Evolutionary conservation across 495 filamentous ascomycete species (phyloP), one percentile per base, ranked within the genome.

Genomic region (Immersiella caudata): DNA sequence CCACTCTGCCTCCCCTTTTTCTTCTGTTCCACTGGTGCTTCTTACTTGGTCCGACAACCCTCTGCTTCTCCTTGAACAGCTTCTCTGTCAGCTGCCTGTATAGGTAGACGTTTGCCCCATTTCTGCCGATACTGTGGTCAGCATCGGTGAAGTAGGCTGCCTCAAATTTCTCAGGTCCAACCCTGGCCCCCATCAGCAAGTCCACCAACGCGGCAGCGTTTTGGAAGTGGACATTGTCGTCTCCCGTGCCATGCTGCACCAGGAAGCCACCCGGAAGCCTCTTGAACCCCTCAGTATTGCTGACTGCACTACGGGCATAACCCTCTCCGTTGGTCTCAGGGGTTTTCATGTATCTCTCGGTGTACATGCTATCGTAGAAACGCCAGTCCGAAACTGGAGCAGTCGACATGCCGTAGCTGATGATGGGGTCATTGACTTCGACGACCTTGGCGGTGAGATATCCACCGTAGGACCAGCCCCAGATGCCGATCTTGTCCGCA

Each of bases 321-420:
- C 84, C 85, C 0, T 58, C 79, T 0, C 67, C 64, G 70, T 89
- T 89, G 33, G 72, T 62, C 49, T 72, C 68, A 1, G 80, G 77
- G 21, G 79, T 83, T 68, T 88, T 87, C 86, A 89, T 89, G 72
- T 87, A 89, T 29, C 87, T 79, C 75, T 89, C 86, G 11, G 87
- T 87, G 76, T 89, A 89, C 75, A 89, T 83, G 65, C 72, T 81
- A 68, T 89, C 86, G 76, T 89, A 89, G 74, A 87, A 85, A 2
- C 85, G 78, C 87, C 86, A 88, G 71, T 88, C 86, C 16, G 75
- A 78, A 3, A 86, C 84, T 0, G 85, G 85, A 0, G 85, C 85
- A 0, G 84, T 83, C 57, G 85, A 81, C 5, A 88, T 40, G 1
- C 80, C 86, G 20, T 85, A 73, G 0, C 83, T 78, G 67, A 88